Conservation (phyloP, 2,329 filamentous ascomycete species). For the Cercospora canescens region DNA sequence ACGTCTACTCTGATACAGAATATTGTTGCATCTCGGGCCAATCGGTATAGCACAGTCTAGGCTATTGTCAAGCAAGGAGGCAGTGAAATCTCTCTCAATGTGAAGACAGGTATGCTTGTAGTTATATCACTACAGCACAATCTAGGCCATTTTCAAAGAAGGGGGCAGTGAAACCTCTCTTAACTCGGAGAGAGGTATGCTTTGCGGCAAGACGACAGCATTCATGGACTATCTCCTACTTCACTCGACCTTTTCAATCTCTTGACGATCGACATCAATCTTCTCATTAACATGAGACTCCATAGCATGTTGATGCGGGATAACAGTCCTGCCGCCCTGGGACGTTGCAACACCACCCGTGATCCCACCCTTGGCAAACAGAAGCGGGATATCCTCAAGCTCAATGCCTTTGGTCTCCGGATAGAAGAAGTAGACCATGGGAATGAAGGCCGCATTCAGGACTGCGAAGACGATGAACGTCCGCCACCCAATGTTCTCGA, state of each 20-base stretch:
- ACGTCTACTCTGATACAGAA: no score
- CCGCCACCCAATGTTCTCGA: slow-evolving; percentile 6
- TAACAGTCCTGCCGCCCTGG: slow-evolving; percentile 20
- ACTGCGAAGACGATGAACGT: slow-evolving; percentile 22
- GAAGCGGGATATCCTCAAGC: not conserved
- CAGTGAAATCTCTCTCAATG: no score
- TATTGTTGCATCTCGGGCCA: no score
- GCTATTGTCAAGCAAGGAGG: no score
- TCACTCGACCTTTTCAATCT: not conserved
- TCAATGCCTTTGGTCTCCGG: slow-evolving; percentile 20
- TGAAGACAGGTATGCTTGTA: no score
- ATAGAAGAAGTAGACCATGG: slow-evolving; percentile 17
- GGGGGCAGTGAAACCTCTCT: no score
- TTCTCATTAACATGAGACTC: slow-evolving; percentile 2
- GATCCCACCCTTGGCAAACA: not conserved
- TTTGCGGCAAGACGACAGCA: no score
- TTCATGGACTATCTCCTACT: not conserved
- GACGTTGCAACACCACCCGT: not conserved
- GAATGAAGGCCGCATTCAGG: not conserved
- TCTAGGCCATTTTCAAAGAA: no score
- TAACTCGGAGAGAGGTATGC: no score
- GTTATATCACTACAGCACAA: no score
- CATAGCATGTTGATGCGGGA: slow-evolving; percentile 14
- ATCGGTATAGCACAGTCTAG: no score
- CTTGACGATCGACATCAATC: not conserved